A percentile compares a stretch with the other conserved stretches of the same genome.
Evolutionary conservation across 768 basidiomycete species (phyloP).

Genomic region (Cyathus striatus): DNA sequence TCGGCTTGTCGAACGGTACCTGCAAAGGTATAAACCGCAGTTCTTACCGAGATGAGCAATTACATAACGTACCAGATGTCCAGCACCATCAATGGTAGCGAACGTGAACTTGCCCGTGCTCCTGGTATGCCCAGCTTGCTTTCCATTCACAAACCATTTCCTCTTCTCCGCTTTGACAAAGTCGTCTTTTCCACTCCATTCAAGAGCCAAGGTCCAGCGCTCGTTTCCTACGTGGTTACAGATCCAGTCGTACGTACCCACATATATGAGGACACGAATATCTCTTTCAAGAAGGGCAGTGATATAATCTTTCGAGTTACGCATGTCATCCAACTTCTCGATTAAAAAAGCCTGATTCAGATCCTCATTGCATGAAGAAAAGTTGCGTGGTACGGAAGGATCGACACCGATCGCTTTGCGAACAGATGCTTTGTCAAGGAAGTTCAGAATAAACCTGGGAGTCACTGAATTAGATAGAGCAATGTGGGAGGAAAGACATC

Average conservation of each 20-base stretch:
- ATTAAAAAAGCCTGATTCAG: background rate
- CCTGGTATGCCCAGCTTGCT: background rate
- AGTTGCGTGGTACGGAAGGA: slow-evolving; percentile 13
- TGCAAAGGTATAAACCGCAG: background rate
- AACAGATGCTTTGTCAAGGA: slow-evolving; percentile 58
- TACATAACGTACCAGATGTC: background rate
- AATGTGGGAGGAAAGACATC: background rate
- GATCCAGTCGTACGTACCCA: slow-evolving; percentile 53
- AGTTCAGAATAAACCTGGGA: slow-evolving; percentile 31
- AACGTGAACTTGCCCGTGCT: background rate
- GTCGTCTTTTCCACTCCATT: slow-evolving; percentile 44
- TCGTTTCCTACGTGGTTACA: slow-evolving; percentile 61
- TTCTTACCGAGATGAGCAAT: background rate
- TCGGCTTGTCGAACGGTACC: slow-evolving; percentile 2
- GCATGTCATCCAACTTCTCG: background rate
- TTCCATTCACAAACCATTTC: background rate
- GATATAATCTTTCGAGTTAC: slow-evolving; percentile 43
- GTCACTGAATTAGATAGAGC: background rate
- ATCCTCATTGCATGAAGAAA: background rate
- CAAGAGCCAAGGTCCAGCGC: slow-evolving; percentile 7
- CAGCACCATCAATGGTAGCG: background rate
- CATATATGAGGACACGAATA: slow-evolving; percentile 52
- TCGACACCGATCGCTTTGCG: slow-evolving; percentile 62
- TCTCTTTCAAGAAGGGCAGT: slow-evolving; percentile 53
- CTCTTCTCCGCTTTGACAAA: slow-evolving; percentile 19